These are phyloP conservation scores for Vitis amurensis DNA, from an alignment of 164 flowering plant genomes.

Conservation along the genomic window DNA sequence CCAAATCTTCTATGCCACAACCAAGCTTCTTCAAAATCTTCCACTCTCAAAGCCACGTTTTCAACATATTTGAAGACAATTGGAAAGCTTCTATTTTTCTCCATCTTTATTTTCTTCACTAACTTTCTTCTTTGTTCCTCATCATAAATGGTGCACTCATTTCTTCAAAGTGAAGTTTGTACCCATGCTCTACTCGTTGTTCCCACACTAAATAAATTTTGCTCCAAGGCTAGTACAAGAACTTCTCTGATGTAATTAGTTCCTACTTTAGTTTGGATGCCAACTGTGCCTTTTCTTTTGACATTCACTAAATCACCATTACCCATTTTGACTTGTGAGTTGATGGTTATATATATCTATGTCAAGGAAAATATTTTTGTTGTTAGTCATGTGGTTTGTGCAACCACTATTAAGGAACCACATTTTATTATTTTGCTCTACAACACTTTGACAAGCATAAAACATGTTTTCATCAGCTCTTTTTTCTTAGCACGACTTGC, in stretches of 20 bases:
- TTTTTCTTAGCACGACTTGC: not conserved
- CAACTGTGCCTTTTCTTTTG: too few species aligned
- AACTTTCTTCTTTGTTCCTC: too few species aligned
- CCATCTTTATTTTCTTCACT: too few species aligned
- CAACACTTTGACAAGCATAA: not conserved
- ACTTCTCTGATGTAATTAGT: not conserved
- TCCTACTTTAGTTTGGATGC: not conserved
- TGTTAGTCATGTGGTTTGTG: not conserved
- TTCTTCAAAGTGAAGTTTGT: not conserved
- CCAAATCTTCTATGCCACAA: too few species aligned
- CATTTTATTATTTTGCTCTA: not conserved
- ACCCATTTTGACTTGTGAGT: too few species aligned
- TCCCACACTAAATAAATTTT: not conserved
- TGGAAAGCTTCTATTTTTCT: too few species aligned
- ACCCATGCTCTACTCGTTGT: not conserved
- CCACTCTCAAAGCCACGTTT: too few species aligned
- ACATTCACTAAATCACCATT: too few species aligned
- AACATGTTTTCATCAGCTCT: not conserved
- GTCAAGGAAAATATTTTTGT: not conserved
- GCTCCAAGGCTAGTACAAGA: not conserved
- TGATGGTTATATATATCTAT: not conserved
- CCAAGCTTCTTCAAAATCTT: too few species aligned
- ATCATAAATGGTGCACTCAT: not conserved
- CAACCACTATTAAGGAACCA: constrained; percentile 3
- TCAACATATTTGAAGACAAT: too few species aligned